Conservation (phyloP, 345 rosid genomes). For the Psidium guajava region DNA sequence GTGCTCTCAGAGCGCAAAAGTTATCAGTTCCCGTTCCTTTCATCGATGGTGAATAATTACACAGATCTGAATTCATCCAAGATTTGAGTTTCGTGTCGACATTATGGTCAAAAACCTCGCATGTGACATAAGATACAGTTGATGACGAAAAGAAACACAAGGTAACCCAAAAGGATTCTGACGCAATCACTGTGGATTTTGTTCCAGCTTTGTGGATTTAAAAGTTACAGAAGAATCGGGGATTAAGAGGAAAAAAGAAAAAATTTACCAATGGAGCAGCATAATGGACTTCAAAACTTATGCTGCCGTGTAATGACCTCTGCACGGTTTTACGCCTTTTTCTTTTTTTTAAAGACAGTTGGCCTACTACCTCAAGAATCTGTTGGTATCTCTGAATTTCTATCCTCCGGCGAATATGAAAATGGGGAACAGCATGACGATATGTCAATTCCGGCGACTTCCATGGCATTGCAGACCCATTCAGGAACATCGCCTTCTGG, state of each 20-base stretch:
- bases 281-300: constrained; percentile 23
- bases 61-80: not conserved
- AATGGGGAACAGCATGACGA: constrained; percentile 37
- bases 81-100: not conserved
- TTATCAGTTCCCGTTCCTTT: not conserved
- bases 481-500: constrained; percentile 64
- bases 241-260: not conserved
- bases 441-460: constrained; percentile 64
- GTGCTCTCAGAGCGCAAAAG: not conserved
- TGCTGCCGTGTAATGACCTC: constrained; percentile 7
- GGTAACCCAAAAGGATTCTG: not conserved
- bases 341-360: not conserved
- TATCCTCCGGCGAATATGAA: not conserved
- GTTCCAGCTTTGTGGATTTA: no score
- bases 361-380: not conserved
- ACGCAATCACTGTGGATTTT: not conserved
- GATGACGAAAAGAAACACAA: not conserved
- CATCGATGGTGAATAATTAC: not conserved
- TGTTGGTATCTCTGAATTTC: not conserved
- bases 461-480: constrained; percentile 89
- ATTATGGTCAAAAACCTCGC: not conserved
- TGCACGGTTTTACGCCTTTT: not conserved
- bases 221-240: not conserved
- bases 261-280: constrained; percentile 6
- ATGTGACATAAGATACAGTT: not conserved